Percentiles rank a stretch among this genome's conserved stretches.
These are phyloP conservation scores for Sugiyamaella neomexicana DNA, from an alignment of 1,139 yeast species.

Conservation along the genomic window DNA sequence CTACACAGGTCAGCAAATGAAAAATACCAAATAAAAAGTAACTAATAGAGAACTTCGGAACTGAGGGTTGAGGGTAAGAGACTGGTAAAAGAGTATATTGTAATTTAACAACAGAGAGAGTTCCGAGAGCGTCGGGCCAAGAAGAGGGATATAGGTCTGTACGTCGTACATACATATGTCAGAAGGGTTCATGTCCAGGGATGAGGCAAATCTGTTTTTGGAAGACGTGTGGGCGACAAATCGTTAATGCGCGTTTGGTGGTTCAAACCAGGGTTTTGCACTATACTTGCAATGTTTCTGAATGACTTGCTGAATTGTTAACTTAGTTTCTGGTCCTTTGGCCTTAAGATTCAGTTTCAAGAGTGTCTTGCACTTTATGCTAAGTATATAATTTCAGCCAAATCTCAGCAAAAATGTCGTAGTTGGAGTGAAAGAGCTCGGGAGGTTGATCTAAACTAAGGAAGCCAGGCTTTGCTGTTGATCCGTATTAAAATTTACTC, in stretches of 20 bases:
- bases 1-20: constrained; percentile 12
- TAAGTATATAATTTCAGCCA: constrained; percentile 1
- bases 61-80: not conserved
- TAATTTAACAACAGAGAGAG: constrained; percentile 2
- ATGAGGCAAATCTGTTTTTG: too few relatives aligned
- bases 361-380: constrained; percentile 9
- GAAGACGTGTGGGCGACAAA: not conserved
- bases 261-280: not conserved
- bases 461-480: not conserved
- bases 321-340: not conserved
- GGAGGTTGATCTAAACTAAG: too few relatives aligned
- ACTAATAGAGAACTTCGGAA: not conserved
- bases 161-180: not conserved
- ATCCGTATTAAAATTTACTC: too few relatives aligned
- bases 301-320: not conserved
- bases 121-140: too few relatives aligned
- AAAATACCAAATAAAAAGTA: constrained; percentile 3
- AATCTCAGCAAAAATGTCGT: not conserved
- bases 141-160: not conserved
- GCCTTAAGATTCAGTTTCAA: constrained; percentile 1
- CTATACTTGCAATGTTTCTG: not conserved
- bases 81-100: not conserved
- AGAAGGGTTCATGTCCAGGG: not conserved
- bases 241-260: not conserved
- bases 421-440: too few relatives aligned